A percentile compares a stretch with the other conserved stretches of the same genome.
phyloP scores from a whole-genome alignment of 192 early-diverging fungal species.

The Coemansia sp. region DNA sequence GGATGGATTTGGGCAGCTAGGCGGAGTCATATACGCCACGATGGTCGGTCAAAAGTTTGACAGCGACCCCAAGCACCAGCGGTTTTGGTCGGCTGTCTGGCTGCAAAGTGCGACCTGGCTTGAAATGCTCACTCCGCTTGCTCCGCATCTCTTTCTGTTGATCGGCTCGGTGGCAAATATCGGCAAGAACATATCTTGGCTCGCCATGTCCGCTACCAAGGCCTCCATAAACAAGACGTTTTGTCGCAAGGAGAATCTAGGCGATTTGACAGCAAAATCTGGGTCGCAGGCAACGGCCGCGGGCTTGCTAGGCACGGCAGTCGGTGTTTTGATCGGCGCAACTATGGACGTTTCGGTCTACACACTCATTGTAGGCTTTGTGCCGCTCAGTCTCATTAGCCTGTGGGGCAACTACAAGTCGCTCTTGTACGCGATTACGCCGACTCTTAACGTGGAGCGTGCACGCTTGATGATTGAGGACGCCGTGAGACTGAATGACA shows the following conservation, averaged over 20 bases:
- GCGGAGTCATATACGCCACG: constrained; percentile 83
- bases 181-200: constrained; percentile 87
- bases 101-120: constrained; percentile 76
- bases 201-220: constrained; percentile 77
- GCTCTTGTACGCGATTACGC: constrained; percentile 36
- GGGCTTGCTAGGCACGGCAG: constrained; percentile 72
- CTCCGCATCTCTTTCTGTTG: constrained; percentile 73
- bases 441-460: constrained; percentile 42
- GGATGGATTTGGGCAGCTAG: constrained; percentile 85
- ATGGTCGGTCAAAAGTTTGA: constrained; percentile 78
- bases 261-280: constrained; percentile 83
- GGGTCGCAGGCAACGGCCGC: constrained; percentile 85
- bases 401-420: constrained; percentile 76
- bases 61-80: constrained; percentile 79
- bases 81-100: constrained; percentile 70
- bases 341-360: constrained; percentile 29
- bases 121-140: constrained; percentile 80
- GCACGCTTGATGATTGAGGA: constrained; percentile 25
- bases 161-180: constrained; percentile 82
- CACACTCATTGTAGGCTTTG: constrained; percentile 62
- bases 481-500: neutral
- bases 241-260: constrained; percentile 73
- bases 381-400: constrained; percentile 71
- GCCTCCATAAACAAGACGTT: constrained; percentile 85
- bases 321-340: constrained; percentile 53